Percentiles rank a stretch among this genome's conserved stretches.
Conservation (phyloP, 768 basidiomycete genomes). For the Lactifluus piperatus region DNA sequence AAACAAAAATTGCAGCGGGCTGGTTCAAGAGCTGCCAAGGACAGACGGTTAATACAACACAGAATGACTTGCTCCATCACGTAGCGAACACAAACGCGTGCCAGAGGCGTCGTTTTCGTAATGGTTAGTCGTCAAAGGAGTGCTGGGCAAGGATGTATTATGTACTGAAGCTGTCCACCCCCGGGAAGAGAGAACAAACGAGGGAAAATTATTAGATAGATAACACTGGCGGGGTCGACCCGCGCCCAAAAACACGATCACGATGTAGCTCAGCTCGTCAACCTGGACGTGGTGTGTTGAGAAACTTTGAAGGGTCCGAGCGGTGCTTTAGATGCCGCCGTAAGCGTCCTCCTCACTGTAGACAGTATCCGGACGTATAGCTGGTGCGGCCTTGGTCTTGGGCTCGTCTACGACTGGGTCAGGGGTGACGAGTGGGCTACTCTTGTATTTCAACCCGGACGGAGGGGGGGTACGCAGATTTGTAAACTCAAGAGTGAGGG, state of each 20-base stretch:
- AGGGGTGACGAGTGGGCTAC: constrained; percentile 15
- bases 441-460: constrained; percentile 18
- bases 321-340: constrained; percentile 45
- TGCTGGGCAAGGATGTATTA: neutral
- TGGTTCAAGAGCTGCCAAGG: neutral
- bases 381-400: constrained; percentile 10
- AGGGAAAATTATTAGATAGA: neutral
- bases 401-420: constrained; percentile 1
- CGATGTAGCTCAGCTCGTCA: constrained; percentile 3
- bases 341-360: constrained; percentile 65
- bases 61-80: neutral
- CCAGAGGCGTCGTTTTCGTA: neutral
- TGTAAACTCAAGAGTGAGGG: constrained; percentile 21
- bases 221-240: neutral
- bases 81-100: neutral
- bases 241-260: neutral
- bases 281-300: neutral
- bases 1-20: neutral
- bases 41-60: neutral
- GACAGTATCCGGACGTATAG: constrained; percentile 41
- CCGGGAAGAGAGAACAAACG: neutral
- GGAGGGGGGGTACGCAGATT: constrained; percentile 20
- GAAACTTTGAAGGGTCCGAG: neutral
- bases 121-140: neutral
- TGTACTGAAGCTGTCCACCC: neutral